phyloP scores from a whole-genome alignment of 1,284 basidiomycete genomes.

The Fomitopsis betulina region DNA sequence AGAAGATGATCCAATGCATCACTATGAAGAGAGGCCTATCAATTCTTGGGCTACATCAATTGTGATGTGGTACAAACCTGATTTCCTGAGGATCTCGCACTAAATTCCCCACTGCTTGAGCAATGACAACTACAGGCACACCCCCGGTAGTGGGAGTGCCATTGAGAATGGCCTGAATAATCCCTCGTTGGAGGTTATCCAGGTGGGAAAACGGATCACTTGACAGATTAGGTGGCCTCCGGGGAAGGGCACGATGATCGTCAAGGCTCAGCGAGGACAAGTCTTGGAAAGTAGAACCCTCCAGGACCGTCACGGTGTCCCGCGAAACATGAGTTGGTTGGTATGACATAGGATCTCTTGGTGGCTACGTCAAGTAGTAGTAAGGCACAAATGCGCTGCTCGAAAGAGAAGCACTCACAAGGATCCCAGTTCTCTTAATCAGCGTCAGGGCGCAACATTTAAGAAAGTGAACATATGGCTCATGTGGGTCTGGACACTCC shows the following conservation, averaged over 20 bases:
- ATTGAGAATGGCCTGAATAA: constrained; percentile 55
- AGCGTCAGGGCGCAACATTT: constrained; percentile 45
- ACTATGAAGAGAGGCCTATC: constrained; percentile 28
- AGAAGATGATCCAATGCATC: constrained; percentile 66
- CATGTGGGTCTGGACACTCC: constrained; percentile 48
- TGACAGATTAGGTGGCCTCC: neutral
- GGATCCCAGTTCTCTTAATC: constrained; percentile 29
- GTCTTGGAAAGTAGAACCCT: neutral
- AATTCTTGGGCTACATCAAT: neutral
- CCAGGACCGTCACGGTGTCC: neutral
- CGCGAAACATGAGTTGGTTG: neutral
- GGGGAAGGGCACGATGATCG: neutral
- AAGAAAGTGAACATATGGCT: constrained; percentile 53
- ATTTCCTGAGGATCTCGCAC: constrained; percentile 36
- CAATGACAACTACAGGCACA: constrained; percentile 59
- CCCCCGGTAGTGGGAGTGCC: constrained; percentile 16
- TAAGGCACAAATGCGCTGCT: neutral
- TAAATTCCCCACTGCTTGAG: constrained; percentile 38
- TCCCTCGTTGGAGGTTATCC: constrained; percentile 57
- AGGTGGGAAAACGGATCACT: constrained; percentile 51
- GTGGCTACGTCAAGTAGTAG: neutral
- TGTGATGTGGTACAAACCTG: constrained; percentile 33
- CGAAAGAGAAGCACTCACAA: constrained; percentile 12
- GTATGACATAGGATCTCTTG: neutral
- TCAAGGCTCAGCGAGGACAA: constrained; percentile 3